These are phyloP conservation scores for Cercospora sesami DNA, from an alignment of 2,329 filamentous ascomycete species.

Conservation along the genomic window DNA sequence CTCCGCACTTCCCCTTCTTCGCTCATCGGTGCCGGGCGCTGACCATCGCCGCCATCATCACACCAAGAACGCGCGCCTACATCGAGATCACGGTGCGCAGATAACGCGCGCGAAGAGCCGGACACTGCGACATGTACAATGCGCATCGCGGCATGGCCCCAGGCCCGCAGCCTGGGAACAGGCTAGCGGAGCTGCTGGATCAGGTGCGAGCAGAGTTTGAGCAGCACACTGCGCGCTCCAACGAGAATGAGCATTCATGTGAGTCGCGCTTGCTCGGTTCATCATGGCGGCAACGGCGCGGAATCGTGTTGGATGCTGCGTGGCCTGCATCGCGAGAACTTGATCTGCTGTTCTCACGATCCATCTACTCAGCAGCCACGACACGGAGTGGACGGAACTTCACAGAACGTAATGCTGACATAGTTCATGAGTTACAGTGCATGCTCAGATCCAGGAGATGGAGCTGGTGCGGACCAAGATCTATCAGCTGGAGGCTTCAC, in stretches of 20 bases:
- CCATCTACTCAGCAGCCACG: not conserved
- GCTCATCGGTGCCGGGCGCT: not conserved
- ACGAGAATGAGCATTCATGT: constrained; percentile 93
- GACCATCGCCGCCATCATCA: not conserved
- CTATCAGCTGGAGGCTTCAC: constrained; percentile 86
- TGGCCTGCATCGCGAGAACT: not conserved
- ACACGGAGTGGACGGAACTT: not conserved
- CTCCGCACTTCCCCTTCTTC: not conserved
- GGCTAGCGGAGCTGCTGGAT: constrained; percentile 88
- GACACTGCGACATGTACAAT: constrained; percentile 68
- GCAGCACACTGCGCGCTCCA: constrained; percentile 66
- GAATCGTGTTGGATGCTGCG: not conserved
- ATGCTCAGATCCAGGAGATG: constrained; percentile 89
- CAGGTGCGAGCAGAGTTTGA: constrained; percentile 91
- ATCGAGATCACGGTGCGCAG: not conserved
- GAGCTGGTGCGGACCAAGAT: constrained; percentile 92
- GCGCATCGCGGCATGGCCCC: constrained; percentile 77
- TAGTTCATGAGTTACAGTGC: constrained; percentile 59
- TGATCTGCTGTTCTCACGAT: not conserved
- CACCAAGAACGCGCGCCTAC: constrained; percentile 2
- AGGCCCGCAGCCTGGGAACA: constrained; percentile 63
- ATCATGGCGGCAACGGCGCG: not conserved
- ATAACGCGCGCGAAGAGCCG: constrained; percentile 15
- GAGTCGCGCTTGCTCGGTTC: constrained; percentile 49
- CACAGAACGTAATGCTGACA: constrained; percentile 17